Evolutionary conservation across 1,284 basidiomycete genomes (phyloP), one percentile per base, ranked within the genome.

Genomic region (Pseudozyma pruni): DNA sequence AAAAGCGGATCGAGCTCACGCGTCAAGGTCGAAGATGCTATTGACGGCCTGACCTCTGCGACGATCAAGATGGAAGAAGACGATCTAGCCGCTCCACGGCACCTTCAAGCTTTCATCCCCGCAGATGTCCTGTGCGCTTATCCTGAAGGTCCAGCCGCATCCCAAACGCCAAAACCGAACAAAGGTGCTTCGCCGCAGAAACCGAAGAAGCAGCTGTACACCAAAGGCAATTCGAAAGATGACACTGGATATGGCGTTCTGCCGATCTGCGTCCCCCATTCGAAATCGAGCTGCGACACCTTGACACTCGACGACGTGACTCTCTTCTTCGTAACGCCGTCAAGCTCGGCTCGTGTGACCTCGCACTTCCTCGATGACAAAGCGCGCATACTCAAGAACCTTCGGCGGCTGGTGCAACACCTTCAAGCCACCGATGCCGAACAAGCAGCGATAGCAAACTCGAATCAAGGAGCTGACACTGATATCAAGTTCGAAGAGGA

Each of bases 281-380:
- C 60, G 14, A 31, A n/a, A 8, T 13, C 7, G 0, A 32, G 25
- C 16, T 31, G 31, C n/a, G 20, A 20, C 6, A 2, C 10, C 8
- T 13, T 55, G 9, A 17, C 20, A 1, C 38, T 49, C 13, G 54
- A 57, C 8, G 44, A 63, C 20, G 56, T 57, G 3, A 76, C 76
- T 1, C 35, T 76, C 11, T 72, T 78, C 48, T 79, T 72, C 39
- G 67, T 71, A 0, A 60, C 63, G 2, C 78, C 78, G 0, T 75
- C 72, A 16, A 72, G 76, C 32, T 75, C 72, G n/a, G 78, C 74
- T 17, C 58, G 78, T 13, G 78, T 79, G 8, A 79, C 78, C 20
- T 74, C 76, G 3, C 78, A 79, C 43, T 74, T 76, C 38, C 49
- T 79, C 7, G 51, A 68, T 5, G 78, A 72, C 29, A 79, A 79